These are phyloP conservation scores for Eudorina sp. DNA, from an alignment of 139 green algal species.

Conservation along the genomic window DNA sequence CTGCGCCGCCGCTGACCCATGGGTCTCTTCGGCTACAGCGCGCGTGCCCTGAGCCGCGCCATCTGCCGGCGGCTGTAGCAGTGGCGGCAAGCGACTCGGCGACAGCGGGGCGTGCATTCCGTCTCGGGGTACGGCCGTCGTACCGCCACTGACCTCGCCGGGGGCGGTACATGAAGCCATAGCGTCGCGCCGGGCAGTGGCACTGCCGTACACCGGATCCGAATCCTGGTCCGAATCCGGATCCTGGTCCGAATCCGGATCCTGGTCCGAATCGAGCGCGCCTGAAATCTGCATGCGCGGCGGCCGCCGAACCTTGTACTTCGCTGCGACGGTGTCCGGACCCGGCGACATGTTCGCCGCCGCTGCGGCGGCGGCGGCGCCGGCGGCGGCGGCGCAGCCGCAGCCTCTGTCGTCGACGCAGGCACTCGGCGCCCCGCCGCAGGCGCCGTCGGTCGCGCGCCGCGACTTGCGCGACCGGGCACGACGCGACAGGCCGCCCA, in stretches of 20 bases:
- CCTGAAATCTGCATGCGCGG: background rate
- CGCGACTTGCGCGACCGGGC: background rate
- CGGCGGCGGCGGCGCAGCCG: background rate
- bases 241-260: background rate
- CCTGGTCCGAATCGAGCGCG: background rate
- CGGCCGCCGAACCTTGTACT: constrained; percentile 3
- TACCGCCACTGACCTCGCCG: too few relatives aligned
- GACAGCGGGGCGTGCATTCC: too few relatives aligned
- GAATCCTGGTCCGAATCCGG: too few relatives aligned
- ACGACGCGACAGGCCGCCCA: background rate
- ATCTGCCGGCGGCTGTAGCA: background rate
- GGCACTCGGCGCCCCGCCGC: background rate
- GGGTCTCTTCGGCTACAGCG: background rate
- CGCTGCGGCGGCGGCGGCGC: background rate
- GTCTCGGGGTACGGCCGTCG: too few relatives aligned
- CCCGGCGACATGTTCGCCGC: background rate
- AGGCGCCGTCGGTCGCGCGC: too few relatives aligned
- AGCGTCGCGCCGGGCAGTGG: too few relatives aligned
- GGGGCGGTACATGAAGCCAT: too few relatives aligned
- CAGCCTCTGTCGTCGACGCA: background rate
- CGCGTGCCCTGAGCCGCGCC: background rate
- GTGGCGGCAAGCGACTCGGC: background rate
- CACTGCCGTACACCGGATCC: too few relatives aligned
- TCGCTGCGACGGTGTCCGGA: background rate
- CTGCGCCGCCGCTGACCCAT: too few relatives aligned